Base-by-base conservation (phyloP, 768 basidiomycete genomes). In the Termitomyces sp. region DNA sequence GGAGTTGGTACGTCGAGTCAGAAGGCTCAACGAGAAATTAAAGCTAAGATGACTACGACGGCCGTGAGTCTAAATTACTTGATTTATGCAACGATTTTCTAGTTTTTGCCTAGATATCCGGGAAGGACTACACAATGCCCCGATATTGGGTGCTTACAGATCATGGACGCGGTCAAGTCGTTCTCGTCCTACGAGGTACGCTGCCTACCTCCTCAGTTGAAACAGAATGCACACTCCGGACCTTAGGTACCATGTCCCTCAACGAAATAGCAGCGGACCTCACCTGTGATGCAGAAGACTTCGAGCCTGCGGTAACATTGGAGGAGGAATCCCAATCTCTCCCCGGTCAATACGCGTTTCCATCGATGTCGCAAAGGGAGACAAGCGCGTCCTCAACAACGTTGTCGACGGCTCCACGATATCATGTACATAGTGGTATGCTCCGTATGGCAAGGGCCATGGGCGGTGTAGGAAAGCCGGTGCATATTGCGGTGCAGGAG, bases 111-210 rank as follows among this genome's bases (percentile, higher is more conserved):
- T 20, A 76, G 75, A 72, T 86, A 36, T 78, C 88, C 24, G 87
- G 89, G 15, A 75, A 79, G 49, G 86, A 87, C 63, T 80, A 83
- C 60, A 77, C 85, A 61, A 88, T 91, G 85, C 91, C 92, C 3
- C 78, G 89, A 37, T 93, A 88, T 68, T 93, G 92, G 91, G 86
- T 93, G 4, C 76, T 94, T 20, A 92, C 89, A 0, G 92, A 93
- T 68, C 88, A 94, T 66, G 78, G 78, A 47, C 78, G 91, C 41
- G 75, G 73, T 5, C 87, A 93, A 68, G 80, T 93, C 50, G 88
- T 93, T 11, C 80, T 93, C 27, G 88, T 93, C 16, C 74, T 90
- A 48, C 76, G 88, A 73, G 87, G 85, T 82, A 45, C 33, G 72
- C 66, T 6, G 24, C 8, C 7, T 20, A 9, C 41, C 5, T n/a